These are phyloP conservation scores for Rhynchosporium secalis DNA, from an alignment of 2,329 filamentous ascomycete genomes.

Conservation along the genomic window DNA sequence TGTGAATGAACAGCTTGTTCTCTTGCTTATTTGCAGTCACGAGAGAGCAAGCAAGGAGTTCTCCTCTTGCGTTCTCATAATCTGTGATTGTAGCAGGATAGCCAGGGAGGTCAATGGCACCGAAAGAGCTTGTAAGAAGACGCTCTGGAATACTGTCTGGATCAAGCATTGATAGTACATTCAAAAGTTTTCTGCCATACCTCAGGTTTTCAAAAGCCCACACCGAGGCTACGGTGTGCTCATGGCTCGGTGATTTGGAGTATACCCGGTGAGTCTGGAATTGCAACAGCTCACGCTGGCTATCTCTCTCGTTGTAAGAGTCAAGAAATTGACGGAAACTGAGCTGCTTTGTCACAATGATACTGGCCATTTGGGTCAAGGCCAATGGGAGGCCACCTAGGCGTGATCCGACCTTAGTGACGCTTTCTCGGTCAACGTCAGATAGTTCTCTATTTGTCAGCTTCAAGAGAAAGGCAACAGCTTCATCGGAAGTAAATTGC, in stretches of 20 bases:
- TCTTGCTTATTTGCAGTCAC: conserved; percentile 31
- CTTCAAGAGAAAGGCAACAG: not conserved
- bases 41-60: conserved; percentile 35
- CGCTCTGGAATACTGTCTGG: conserved; percentile 32
- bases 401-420: not conserved
- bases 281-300: not conserved
- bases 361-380: conserved; percentile 3
- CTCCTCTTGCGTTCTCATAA: conserved; percentile 32
- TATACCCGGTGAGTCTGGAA: not conserved
- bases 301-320: not conserved
- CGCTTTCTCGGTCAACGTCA: not conserved
- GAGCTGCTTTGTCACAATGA: not conserved
- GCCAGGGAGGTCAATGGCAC: conserved; percentile 11
- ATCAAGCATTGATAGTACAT: conserved; percentile 32
- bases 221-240: not conserved
- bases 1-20: conserved; percentile 32
- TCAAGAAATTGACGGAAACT: not conserved
- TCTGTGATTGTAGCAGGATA: conserved; percentile 22
- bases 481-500: not conserved
- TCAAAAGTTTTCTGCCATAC: conserved; percentile 18
- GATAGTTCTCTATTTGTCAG: not conserved
- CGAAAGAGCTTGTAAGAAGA: conserved; percentile 19
- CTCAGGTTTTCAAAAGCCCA: not conserved
- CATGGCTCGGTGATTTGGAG: not conserved
- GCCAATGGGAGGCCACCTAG: not conserved